A percentile compares a stretch with the other conserved stretches of the same genome.
These are phyloP conservation scores for Barnettozyma pratensis DNA, from an alignment of 805 yeast species.

Conservation along the genomic window DNA sequence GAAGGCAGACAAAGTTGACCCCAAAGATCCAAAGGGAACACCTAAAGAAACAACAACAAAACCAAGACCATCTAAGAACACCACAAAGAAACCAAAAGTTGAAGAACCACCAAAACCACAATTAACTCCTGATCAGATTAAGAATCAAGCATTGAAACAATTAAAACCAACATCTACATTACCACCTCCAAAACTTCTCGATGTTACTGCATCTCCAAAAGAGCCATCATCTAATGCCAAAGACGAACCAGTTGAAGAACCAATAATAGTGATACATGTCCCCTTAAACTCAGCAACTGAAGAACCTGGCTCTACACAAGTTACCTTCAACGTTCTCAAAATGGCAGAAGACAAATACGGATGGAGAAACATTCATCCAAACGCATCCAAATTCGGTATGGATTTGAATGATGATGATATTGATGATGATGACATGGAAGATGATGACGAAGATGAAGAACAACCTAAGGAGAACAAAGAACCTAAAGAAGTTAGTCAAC, in stretches of 20 bases:
- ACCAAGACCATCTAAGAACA: neutral
- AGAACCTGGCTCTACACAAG: slow-evolving; percentile 58
- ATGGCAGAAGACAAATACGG: slow-evolving; percentile 84
- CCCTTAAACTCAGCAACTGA: slow-evolving; percentile 43
- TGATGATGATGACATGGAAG: slow-evolving; percentile 33
- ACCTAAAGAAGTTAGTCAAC: slow-evolving; percentile 26
- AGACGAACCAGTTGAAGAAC: slow-evolving; percentile 23
- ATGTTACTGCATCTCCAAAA: slow-evolving; percentile 5
- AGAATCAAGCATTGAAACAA: slow-evolving; percentile 18
- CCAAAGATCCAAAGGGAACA: neutral
- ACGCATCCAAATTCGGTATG: slow-evolving; percentile 52
- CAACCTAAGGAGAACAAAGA: slow-evolving; percentile 33
- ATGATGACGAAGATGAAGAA: slow-evolving; percentile 37
- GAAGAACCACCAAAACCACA: slow-evolving; percentile 2
- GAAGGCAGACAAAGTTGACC: no score
- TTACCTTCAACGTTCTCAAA: slow-evolving; percentile 64
- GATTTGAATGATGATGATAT: slow-evolving; percentile 49
- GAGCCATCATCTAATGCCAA: neutral
- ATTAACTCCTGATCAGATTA: slow-evolving; percentile 14
- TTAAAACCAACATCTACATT: slow-evolving; percentile 16
- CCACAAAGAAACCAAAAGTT: neutral
- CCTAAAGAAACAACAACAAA: neutral
- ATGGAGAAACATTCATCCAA: slow-evolving; percentile 65
- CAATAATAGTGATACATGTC: slow-evolving; percentile 51
- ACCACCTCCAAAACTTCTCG: slow-evolving; percentile 19